Percentiles rank a stretch among this genome's conserved stretches.
Evolutionary conservation across 106 monocot genomes (phyloP).

Genomic region (Dendrobium officinale): DNA sequence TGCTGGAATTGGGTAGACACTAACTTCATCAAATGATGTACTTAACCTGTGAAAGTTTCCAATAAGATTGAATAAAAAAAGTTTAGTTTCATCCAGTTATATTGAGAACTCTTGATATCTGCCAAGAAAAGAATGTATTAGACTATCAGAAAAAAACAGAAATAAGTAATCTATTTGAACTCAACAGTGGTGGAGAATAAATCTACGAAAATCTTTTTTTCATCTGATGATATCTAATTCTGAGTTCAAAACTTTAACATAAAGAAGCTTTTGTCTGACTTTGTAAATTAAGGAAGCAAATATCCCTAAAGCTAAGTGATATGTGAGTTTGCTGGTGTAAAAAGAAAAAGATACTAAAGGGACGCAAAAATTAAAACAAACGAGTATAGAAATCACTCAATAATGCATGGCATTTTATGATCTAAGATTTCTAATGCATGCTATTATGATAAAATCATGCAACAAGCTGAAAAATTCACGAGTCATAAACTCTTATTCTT

Average conservation of each 20-base stretch:
- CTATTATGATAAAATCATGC: too few species aligned
- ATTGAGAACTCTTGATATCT: background rate
- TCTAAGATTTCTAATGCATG: too few species aligned
- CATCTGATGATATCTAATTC: background rate
- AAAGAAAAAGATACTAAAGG: background rate
- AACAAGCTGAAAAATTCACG: too few species aligned
- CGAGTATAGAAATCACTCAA: background rate
- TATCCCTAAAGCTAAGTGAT: background rate
- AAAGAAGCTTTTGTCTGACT: background rate
- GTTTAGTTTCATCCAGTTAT: background rate
- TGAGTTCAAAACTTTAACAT: background rate
- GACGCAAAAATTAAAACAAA: background rate
- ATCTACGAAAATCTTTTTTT: background rate
- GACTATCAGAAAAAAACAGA: background rate
- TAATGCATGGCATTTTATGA: background rate
- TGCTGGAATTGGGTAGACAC: slow-evolving; percentile 90
- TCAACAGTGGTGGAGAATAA: background rate
- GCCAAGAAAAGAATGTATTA: background rate
- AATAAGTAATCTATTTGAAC: background rate
- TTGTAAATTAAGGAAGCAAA: background rate
- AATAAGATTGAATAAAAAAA: slow-evolving; percentile 3
- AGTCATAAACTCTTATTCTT: too few species aligned
- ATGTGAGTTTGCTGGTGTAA: background rate
- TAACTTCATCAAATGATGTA: slow-evolving; percentile 77
- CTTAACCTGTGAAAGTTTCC: slow-evolving; percentile 47